Conservation (phyloP, 257 asterid genomes). For the Nicotiana benthamiana region DNA sequence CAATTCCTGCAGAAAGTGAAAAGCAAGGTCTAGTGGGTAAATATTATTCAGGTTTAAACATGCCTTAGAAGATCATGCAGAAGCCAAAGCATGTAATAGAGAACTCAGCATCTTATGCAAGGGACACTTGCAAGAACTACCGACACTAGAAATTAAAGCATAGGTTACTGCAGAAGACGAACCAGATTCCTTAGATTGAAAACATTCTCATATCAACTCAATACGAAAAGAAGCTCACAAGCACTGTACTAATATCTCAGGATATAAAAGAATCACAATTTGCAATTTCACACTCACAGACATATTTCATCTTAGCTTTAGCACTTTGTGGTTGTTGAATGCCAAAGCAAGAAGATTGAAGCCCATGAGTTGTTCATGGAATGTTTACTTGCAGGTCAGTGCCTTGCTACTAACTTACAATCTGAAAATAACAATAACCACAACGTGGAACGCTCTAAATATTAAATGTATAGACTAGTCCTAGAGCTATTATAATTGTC, state of each 20-base stretch:
- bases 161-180: neutral
- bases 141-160: neutral
- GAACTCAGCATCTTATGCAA: neutral
- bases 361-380: constrained; percentile 5
- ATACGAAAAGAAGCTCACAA: neutral
- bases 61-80: neutral
- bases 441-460: neutral
- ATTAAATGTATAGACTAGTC: neutral
- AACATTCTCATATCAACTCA: neutral
- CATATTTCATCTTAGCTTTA: neutral
- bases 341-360: neutral
- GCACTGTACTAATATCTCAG: neutral
- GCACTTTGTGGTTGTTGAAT: neutral
- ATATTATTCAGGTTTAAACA: neutral
- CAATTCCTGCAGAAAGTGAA: neutral
- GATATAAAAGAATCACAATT: neutral
- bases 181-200: neutral
- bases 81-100: neutral
- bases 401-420: neutral
- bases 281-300: neutral
- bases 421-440: neutral
- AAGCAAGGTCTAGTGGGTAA: neutral
- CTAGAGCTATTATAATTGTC: neutral
- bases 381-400: constrained; percentile 1
- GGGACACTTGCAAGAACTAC: neutral